A percentile compares a stretch with the other conserved stretches of the same genome.
Evolutionary conservation across 805 yeast genomes (phyloP).

Genomic region (Metschnikowia lunata): DNA sequence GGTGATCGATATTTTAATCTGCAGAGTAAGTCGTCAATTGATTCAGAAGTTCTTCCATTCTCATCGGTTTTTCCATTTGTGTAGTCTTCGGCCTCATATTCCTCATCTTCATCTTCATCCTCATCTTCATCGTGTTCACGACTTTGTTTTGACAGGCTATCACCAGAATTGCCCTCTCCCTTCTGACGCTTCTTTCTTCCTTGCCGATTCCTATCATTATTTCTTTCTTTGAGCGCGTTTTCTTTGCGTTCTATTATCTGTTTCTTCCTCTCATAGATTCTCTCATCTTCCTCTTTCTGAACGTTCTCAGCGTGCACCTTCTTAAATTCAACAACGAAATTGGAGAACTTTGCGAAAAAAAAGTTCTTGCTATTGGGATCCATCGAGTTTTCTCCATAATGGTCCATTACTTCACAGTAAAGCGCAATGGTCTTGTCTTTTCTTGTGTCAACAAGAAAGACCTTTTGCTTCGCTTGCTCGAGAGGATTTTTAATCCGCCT

Average conservation of each 20-base stretch:
- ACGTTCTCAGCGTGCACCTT: slow-evolving; percentile 76
- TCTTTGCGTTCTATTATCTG: slow-evolving; percentile 24
- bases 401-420: slow-evolving; percentile 67
- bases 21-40: slow-evolving; percentile 18
- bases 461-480: slow-evolving; percentile 71
- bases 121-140: slow-evolving; percentile 7
- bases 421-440: slow-evolving; percentile 58
- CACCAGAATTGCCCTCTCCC: slow-evolving; percentile 4
- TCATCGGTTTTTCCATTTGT: slow-evolving; percentile 12
- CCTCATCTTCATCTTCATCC: slow-evolving; percentile 18
- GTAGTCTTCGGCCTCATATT: slow-evolving; percentile 1
- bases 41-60: slow-evolving; percentile 5
- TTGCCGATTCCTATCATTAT: background rate
- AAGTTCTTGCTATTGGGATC: slow-evolving; percentile 64
- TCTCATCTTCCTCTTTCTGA: slow-evolving; percentile 75
- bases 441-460: slow-evolving; percentile 60
- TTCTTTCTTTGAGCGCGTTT: slow-evolving; percentile 14
- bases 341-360: slow-evolving; percentile 76
- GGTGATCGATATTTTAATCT: slow-evolving; percentile 11
- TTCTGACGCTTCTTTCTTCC: slow-evolving; percentile 6
- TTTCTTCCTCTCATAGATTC: slow-evolving; percentile 35
- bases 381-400: slow-evolving; percentile 83
- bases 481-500: slow-evolving; percentile 58
- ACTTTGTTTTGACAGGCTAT: background rate
- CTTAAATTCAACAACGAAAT: slow-evolving; percentile 73